Evolutionary conservation across 129 eudicot genomes (phyloP).

Genomic region (Apium graveolens): DNA sequence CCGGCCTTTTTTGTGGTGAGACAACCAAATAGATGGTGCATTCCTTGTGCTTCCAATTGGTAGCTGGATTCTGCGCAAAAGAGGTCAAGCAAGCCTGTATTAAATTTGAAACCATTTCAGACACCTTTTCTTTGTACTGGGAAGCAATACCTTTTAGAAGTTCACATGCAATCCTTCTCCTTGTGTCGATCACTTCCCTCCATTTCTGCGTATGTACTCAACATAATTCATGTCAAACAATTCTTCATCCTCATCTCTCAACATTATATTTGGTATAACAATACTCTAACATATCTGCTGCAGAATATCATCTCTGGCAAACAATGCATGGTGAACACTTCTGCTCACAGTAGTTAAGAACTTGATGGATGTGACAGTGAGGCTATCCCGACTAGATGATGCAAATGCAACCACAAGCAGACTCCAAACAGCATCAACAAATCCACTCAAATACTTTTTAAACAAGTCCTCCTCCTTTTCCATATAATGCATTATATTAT

Average conservation of each 20-base stretch:
- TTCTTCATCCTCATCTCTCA: slow-evolving; percentile 93
- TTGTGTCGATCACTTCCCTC: slow-evolving; percentile 95
- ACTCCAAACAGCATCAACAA: slow-evolving; percentile 72
- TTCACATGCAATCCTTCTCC: slow-evolving; percentile 97
- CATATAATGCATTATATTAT: slow-evolving; percentile 65
- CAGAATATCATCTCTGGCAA: slow-evolving; percentile 61
- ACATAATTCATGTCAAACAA: slow-evolving; percentile 82
- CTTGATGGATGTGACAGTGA: slow-evolving; percentile 86
- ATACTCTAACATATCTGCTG: slow-evolving; percentile 73
- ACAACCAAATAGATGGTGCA: slow-evolving; percentile 90
- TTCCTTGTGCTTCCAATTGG: slow-evolving; percentile 86
- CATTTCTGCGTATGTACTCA: slow-evolving; percentile 84
- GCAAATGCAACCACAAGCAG: slow-evolving; percentile 68
- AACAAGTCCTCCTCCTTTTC: slow-evolving; percentile 69
- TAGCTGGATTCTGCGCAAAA: slow-evolving; percentile 61
- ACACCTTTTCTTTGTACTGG: slow-evolving; percentile 65
- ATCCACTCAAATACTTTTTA: slow-evolving; percentile 53
- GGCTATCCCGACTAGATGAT: slow-evolving; percentile 59
- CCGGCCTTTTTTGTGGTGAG: slow-evolving; percentile 61
- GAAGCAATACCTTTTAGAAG: slow-evolving; percentile 86
- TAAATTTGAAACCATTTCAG: slow-evolving; percentile 50
- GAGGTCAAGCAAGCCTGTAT: slow-evolving; percentile 47
- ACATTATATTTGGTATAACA: slow-evolving; percentile 85
- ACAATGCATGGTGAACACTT: slow-evolving; percentile 64
- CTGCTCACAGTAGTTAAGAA: slow-evolving; percentile 73